Evolutionary conservation across 805 yeast species (phyloP), one percentile per base, ranked within the genome.

Genomic region (Ogataea corticis): DNA sequence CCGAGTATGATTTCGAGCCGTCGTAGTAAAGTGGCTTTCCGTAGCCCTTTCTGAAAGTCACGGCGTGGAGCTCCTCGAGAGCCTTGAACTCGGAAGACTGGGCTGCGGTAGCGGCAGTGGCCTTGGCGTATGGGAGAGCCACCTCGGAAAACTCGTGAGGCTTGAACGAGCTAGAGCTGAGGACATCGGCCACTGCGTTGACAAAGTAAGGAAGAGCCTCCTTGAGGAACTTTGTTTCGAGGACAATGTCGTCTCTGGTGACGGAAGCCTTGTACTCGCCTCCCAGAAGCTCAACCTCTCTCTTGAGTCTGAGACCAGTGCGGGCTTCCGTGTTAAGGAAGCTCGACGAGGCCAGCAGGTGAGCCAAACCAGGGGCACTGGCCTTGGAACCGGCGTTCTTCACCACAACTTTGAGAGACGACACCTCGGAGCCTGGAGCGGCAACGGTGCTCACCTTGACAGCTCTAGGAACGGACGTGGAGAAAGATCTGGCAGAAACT

Each of bases 221-320:
- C 66, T 83, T 83, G 70, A 92, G 78, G 75, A 94, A 94, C 58
- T 79, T 76, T 49, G 98, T 84, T 56, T 80, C 77, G 62, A 92
- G 79, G 51, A 87, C 80, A 54, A 94, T 79, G 59, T 84, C 75
- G 66, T 94, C 98, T 75, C 97, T 85, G 68, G 87, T 82, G 58
- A 89, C 83, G 46, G 64, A 60, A 36, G 96, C 74, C 40, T 77
- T 63, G 68, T 89, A 79, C 49, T 69, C 70, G 65, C 96, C 98
- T 57, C 99, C 98, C 55, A 92, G 76, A 55, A 94, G 80, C 74
- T 92, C 99, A 41, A 91, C 73, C 73, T 94, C 99, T 72, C 99
- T 87, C 63, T 90, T 86, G 62, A 91, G 76, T 75, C 98, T 87
- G 66, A 94, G 77, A 18, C 94, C 96, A 15, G 97, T 85, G 69